Base-by-base conservation (phyloP, 2,329 filamentous ascomycete genomes). In the Aspergillus pseudoterreus region DNA sequence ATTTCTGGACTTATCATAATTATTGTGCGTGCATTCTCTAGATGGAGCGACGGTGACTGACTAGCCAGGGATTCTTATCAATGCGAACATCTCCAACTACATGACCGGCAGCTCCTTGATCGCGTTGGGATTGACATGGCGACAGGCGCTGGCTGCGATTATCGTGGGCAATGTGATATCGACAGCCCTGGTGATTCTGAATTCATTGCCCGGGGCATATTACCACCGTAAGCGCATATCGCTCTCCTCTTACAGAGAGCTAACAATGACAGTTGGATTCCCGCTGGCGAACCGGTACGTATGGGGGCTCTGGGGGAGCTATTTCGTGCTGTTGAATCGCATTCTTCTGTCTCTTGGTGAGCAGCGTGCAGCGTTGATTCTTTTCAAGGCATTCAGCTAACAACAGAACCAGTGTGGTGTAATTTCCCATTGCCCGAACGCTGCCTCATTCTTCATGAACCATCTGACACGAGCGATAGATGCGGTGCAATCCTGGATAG, bases 401-500 rank as follows among this genome's bases (percentile, higher is more conserved):
- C 22, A 19, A n/a, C 33, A 15, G 3, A 42, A 21, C 3, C 39
- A 49, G 47, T 49, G 10, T 49, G 47, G 47, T 49, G 47, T 49
- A 49, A 22, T 42, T n/a, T 42, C 39, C 39, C 10, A 6, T 22
- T 30, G 27, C 9, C 27, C 6, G 4, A 30, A 30, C 10, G 6
- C 10, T 10, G 3, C 6, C 27, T 11, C 27, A 30, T 30, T 3
- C 8, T 30, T 30, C 3, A 30, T 8, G 27, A 11, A 10, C 27
- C 27, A 9, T 30, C 27, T 30, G 27, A 30, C 27, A 30, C 3
- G 3, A 30, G 6, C 27, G 27, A 12, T 30, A 49, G 47, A 53
- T 22, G 73, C 69, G 14, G 75, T 77, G 51, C 74, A 76, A 47
- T 70, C 74, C 4, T 78, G 74, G 72, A 71, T 77, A 38, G 76